Conservation (phyloP, 2,329 filamentous ascomycete species). For the Pezicula rhizophila region DNA sequence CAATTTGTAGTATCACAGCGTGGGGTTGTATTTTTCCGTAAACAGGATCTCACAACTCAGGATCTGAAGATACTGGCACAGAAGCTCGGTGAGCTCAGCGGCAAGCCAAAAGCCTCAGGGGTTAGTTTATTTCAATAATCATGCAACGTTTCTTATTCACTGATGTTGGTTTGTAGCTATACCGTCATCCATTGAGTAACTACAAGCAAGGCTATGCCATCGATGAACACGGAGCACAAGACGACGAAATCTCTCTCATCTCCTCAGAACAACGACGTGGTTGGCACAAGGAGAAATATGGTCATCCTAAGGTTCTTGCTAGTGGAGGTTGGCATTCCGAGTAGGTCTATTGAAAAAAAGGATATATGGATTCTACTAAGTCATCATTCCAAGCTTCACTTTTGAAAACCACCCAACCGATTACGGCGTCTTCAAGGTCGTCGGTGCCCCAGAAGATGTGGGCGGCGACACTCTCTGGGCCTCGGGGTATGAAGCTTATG, state of each 20-base stretch:
- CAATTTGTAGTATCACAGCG: slow-evolving; percentile 38
- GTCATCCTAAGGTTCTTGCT: slow-evolving; percentile 22
- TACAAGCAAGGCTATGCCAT: slow-evolving; percentile 35
- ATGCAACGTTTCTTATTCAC: too few relatives aligned
- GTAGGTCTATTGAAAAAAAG: slow-evolving; percentile 15
- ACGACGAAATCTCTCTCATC: slow-evolving; percentile 44
- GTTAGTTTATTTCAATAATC: too few relatives aligned
- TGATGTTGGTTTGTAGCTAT: slow-evolving; percentile 22
- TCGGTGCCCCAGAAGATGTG: slow-evolving; percentile 33
- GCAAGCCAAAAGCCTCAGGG: slow-evolving; percentile 37
- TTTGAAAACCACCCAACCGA: slow-evolving; percentile 41
- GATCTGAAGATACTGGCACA: slow-evolving; percentile 47
- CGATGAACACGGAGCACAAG: slow-evolving; percentile 37
- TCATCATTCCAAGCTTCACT: slow-evolving; percentile 27
- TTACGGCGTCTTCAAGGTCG: slow-evolving; percentile 38
- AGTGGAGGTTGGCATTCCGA: slow-evolving; percentile 41
- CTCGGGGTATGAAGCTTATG: slow-evolving; percentile 19
- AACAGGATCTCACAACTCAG: slow-evolving; percentile 42
- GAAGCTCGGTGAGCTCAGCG: slow-evolving; percentile 38
- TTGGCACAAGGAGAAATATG: slow-evolving; percentile 31
- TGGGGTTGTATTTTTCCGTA: slow-evolving; percentile 48
- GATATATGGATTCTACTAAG: neutral
- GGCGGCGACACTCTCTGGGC: slow-evolving; percentile 41
- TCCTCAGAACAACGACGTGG: slow-evolving; percentile 33
- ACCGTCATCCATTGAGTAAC: slow-evolving; percentile 42